Evolutionary conservation across 2,329 filamentous ascomycete genomes (phyloP).

Genomic region (Talaromyces marneffei): DNA sequence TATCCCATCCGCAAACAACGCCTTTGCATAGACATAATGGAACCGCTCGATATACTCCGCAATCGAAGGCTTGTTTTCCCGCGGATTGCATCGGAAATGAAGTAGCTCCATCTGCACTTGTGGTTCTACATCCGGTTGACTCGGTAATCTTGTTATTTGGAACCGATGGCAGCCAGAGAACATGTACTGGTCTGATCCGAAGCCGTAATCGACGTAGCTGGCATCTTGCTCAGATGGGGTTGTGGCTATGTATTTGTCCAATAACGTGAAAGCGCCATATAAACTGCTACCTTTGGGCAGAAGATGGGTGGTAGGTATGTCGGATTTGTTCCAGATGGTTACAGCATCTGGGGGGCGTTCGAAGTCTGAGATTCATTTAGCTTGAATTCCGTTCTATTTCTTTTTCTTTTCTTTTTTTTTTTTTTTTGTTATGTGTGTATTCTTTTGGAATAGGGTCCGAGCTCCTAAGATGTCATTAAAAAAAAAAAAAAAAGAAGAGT

Average conservation of each 20-base stretch:
- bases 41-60: slow-evolving; percentile 11
- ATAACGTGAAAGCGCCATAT: slow-evolving; percentile 15
- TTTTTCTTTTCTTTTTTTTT: not conserved
- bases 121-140: not conserved
- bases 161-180: slow-evolving; percentile 18
- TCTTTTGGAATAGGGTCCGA: no score
- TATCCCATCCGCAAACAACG: slow-evolving; percentile 15
- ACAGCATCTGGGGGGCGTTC: not conserved
- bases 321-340: slow-evolving; percentile 10
- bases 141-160: slow-evolving; percentile 13
- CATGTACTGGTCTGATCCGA: slow-evolving; percentile 14
- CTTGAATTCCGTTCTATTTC: not conserved
- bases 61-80: slow-evolving; percentile 13
- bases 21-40: slow-evolving; percentile 14
- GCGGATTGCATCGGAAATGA: slow-evolving; percentile 18
- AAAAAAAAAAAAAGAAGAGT: not conserved
- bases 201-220: slow-evolving; percentile 19
- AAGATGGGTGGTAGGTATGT: slow-evolving; percentile 7
- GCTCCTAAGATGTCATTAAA: not conserved
- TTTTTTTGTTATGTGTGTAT: not conserved
- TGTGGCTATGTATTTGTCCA: slow-evolving; percentile 15
- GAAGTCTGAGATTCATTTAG: not conserved
- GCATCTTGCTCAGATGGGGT: not conserved
- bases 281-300: slow-evolving; percentile 14
- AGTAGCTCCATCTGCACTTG: slow-evolving; percentile 16